Evolutionary conservation across 495 filamentous ascomycete species (phyloP).

Genomic region (Hyaloscypha variabilis): DNA sequence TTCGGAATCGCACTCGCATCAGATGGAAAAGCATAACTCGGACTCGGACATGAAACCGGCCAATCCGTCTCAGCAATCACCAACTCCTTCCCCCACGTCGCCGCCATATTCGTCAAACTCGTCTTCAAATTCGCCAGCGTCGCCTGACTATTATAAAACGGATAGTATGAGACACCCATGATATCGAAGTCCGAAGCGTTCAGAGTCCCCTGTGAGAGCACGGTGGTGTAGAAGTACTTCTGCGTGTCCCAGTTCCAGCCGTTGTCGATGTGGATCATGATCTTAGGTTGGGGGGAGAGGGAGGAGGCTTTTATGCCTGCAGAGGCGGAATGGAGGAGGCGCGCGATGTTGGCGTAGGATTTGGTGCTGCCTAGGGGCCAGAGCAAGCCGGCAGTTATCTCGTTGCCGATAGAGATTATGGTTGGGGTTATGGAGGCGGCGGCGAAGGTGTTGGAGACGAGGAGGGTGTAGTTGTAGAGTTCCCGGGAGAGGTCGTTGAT

Average conservation of each 20-base stretch:
- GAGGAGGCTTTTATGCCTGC: constrained; percentile 64
- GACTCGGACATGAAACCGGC: constrained; percentile 61
- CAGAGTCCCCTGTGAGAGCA: constrained; percentile 55
- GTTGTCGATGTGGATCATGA: constrained; percentile 72
- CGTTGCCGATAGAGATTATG: constrained; percentile 72
- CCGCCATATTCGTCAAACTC: constrained; percentile 60
- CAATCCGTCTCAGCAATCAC: constrained; percentile 70
- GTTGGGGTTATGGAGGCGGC: constrained; percentile 53
- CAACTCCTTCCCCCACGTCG: constrained; percentile 60
- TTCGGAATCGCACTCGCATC: constrained; percentile 61
- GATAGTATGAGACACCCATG: constrained; percentile 73
- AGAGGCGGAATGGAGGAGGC: constrained; percentile 62
- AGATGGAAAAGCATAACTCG: constrained; percentile 56
- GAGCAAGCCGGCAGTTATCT: constrained; percentile 65
- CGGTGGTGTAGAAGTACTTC: constrained; percentile 61
- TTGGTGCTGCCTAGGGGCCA: constrained; percentile 60
- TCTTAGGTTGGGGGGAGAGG: constrained; percentile 56
- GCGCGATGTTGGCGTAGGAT: constrained; percentile 60
- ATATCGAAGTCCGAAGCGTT: constrained; percentile 60
- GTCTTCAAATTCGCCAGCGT: constrained; percentile 57
- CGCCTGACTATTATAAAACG: constrained; percentile 61
- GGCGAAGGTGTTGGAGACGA: constrained; percentile 61
- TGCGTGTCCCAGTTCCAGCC: constrained; percentile 70
- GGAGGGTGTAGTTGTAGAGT: constrained; percentile 67
- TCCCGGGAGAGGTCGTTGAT: constrained; percentile 60